These are phyloP conservation scores for Sporobolomyces pararoseus DNA, from an alignment of 768 basidiomycete genomes.

Conservation along the genomic window DNA sequence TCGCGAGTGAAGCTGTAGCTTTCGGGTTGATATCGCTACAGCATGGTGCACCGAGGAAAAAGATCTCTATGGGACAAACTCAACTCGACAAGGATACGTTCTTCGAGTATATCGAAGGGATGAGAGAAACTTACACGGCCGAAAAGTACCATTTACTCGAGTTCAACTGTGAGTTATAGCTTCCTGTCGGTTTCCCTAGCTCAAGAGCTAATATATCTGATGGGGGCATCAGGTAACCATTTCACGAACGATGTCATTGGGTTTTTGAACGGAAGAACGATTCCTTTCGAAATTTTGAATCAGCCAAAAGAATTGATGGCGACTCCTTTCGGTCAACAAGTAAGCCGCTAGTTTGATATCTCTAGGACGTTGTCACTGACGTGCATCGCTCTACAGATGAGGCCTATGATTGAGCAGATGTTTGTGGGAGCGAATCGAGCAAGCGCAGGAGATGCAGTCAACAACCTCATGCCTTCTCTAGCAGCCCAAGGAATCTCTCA, in stretches of 20 bases:
- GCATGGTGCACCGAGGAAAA: constrained; percentile 70
- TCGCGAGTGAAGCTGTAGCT: neutral
- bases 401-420: constrained; percentile 89
- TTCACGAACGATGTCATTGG: constrained; percentile 44
- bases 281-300: constrained; percentile 41
- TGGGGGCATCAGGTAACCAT: constrained; percentile 27
- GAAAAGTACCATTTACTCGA: constrained; percentile 33
- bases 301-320: constrained; percentile 44
- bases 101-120: constrained; percentile 70
- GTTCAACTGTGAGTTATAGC: constrained; percentile 36
- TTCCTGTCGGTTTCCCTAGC: neutral
- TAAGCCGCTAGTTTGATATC: neutral
- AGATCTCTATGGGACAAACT: constrained; percentile 73
- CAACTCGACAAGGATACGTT: constrained; percentile 79
- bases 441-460: constrained; percentile 30
- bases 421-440: constrained; percentile 50
- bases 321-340: constrained; percentile 68
- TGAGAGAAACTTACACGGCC: constrained; percentile 67
- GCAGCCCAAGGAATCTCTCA: no score
- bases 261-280: constrained; percentile 39
- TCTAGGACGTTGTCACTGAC: neutral
- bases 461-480: constrained; percentile 25
- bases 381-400: constrained; percentile 50
- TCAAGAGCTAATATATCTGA: neutral
- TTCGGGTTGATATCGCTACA: constrained; percentile 47